A percentile compares a stretch with the other conserved stretches of the same genome.
These are phyloP conservation scores for Aspergillus tanneri DNA, from an alignment of 2,329 filamentous ascomycete genomes.

Conservation along the genomic window DNA sequence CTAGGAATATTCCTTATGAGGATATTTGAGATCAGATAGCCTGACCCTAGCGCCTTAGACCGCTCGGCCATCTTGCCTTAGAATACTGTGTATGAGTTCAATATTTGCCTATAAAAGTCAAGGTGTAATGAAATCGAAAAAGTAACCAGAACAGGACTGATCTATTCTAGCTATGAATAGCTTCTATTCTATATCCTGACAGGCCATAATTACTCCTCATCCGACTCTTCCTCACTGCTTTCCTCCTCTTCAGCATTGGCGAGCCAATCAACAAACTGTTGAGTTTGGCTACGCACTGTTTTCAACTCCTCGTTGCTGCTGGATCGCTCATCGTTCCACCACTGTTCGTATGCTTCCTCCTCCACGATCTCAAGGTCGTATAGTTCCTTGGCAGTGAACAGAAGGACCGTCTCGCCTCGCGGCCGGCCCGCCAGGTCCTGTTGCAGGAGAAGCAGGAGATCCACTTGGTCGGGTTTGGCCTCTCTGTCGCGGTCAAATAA, in stretches of 20 bases:
- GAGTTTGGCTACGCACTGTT: conserved; percentile 69
- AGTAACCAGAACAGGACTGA: neutral
- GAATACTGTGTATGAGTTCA: too few relatives aligned
- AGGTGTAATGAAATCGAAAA: too few relatives aligned
- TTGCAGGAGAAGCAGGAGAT: conserved; percentile 80
- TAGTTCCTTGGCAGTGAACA: conserved; percentile 78
- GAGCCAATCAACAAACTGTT: conserved; percentile 79
- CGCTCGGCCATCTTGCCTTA: neutral
- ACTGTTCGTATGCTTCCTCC: conserved; percentile 81
- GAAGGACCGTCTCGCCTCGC: conserved; percentile 66
- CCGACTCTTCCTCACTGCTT: conserved; percentile 54
- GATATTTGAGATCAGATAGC: neutral
- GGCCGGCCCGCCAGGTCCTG: conserved; percentile 68
- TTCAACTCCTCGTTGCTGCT: conserved; percentile 67
- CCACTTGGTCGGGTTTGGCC: conserved; percentile 69
- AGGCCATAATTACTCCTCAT: neutral
- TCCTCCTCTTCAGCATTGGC: conserved; percentile 71
- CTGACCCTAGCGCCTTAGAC: conserved; percentile 1
- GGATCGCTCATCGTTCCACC: conserved; percentile 79
- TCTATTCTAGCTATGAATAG: neutral
- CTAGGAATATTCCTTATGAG: neutral
- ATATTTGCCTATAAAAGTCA: too few relatives aligned
- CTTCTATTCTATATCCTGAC: neutral
- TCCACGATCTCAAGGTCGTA: conserved; percentile 83
- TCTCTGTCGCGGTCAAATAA: conserved; percentile 57